Base-by-base conservation (phyloP, 2,329 filamentous ascomycete genomes). In the Ophiosphaerella herpotricha region DNA sequence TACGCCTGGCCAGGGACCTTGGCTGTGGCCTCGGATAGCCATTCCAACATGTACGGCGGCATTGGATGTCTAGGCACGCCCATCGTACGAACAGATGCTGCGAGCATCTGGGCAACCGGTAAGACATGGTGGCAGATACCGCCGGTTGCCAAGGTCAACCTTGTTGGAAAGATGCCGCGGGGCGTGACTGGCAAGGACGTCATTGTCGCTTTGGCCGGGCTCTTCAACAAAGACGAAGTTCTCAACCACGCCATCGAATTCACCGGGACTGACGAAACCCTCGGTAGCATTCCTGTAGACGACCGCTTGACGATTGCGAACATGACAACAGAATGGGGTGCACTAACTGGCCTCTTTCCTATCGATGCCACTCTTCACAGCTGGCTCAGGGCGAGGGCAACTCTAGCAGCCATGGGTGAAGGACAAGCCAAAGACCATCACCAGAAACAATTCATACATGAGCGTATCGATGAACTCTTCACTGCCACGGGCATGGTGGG, bases 141-240 rank as follows among this genome's bases (percentile, higher is more conserved):
- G 0, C 90, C 91, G 0, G 83, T 96, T 24, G 90, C 89, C 1
- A 87, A 88, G 74, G 83, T 97, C 21, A 92, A 83, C 0, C 80
- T 97, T 9, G 89, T 82, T 0, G 92, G 91, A 6, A 74, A 83
- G 0, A 77, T 96, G 6, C 92, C 90, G 0, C 76, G 78, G 1
- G 92, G 92, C 9, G 91, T 96, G 1, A 91, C 88, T 0, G 93
- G 91, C 26, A 97, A 99, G 74, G 94, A 97, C 71, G 89, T 96
- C 11, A 97, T 97, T 58, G 83, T 97, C 23, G 90, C 91, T 0
- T 81, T 97, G 1, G 95, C 90, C 61, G 90, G 89, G 1, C 75
- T 96, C 0, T 95, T 97, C 78, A 89, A 89, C 74, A 85, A 88
- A 46, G 88, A 91, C 60, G 90, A 96, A 38, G 93, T 97, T 0